Conservation (phyloP, 371 early-diverging fungal species). For the Zancudomyces culisetae region DNA sequence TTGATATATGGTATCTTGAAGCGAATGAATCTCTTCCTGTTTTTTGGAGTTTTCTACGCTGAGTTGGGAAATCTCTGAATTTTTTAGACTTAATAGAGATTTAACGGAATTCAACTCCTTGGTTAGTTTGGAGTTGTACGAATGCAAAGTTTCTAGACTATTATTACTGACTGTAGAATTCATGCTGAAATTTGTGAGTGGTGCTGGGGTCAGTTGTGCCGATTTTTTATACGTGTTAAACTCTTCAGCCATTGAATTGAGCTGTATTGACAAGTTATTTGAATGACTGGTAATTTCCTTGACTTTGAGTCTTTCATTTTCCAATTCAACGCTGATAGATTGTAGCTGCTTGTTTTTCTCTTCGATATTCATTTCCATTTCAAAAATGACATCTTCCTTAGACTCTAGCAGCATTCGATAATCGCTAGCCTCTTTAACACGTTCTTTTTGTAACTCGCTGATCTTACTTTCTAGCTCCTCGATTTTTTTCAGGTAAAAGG, state of each 20-base stretch:
- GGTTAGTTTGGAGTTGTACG: background rate
- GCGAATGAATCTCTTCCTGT: background rate
- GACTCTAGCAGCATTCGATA: background rate
- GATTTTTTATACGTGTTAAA: background rate
- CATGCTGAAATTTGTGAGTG: background rate
- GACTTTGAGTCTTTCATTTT: background rate
- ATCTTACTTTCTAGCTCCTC: background rate
- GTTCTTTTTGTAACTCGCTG: too few species aligned
- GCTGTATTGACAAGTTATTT: background rate
- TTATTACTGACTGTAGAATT: background rate
- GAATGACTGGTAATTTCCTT: background rate
- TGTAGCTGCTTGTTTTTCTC: background rate
- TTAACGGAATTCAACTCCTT: background rate
- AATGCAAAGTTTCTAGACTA: too few species aligned
- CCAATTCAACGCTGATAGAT: background rate
- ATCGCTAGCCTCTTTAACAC: background rate
- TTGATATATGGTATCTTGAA: background rate
- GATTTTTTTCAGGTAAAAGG: background rate
- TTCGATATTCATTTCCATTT: slow-evolving; percentile 2
- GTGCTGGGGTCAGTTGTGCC: background rate
- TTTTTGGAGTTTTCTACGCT: background rate
- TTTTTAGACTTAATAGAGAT: background rate
- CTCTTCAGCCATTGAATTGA: background rate
- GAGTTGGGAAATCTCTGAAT: background rate
- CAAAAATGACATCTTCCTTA: slow-evolving; percentile 2